Evolutionary conservation across 768 basidiomycete genomes (phyloP).

Genomic region (Coprinopsis cinerea): DNA sequence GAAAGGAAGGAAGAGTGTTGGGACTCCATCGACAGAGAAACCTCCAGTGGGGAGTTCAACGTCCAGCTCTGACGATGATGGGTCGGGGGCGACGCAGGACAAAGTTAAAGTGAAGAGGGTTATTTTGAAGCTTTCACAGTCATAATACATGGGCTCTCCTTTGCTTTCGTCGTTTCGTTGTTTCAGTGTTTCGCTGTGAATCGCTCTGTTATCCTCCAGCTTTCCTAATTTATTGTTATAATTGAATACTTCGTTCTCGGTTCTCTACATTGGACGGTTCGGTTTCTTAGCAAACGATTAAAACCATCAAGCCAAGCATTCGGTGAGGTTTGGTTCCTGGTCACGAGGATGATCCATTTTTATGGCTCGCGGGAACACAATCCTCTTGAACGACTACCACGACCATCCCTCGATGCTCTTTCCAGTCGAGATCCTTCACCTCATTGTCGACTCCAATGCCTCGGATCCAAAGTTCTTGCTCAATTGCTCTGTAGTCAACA

Average conservation of each 20-base stretch:
- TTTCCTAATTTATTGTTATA: too few species aligned
- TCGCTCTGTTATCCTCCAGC: too few species aligned
- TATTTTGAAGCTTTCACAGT: slow-evolving; percentile 46
- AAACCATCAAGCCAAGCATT: too few species aligned
- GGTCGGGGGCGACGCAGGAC: slow-evolving; percentile 12
- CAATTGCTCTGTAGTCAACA: not conserved
- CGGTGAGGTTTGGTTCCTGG: too few species aligned
- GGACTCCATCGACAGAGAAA: not conserved
- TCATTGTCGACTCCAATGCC: not conserved
- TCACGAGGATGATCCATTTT: too few species aligned
- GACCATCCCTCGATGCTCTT: too few species aligned
- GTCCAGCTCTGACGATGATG: slow-evolving; percentile 7
- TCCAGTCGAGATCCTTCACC: not conserved
- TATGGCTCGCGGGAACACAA: too few species aligned
- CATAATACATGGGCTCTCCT: not conserved
- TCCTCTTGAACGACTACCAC: too few species aligned
- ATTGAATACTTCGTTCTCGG: not conserved
- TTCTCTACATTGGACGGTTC: not conserved
- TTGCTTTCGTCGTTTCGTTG: not conserved
- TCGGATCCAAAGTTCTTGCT: not conserved
- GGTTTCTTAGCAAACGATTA: too few species aligned
- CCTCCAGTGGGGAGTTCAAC: slow-evolving; percentile 9
- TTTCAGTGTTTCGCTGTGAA: not conserved
- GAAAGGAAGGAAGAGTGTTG: not conserved
- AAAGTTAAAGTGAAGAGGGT: slow-evolving; percentile 49